Evolutionary conservation across 164 flowering plant species (phyloP), one percentile per base, ranked within the genome.

Genomic region (Annona squamosa): DNA sequence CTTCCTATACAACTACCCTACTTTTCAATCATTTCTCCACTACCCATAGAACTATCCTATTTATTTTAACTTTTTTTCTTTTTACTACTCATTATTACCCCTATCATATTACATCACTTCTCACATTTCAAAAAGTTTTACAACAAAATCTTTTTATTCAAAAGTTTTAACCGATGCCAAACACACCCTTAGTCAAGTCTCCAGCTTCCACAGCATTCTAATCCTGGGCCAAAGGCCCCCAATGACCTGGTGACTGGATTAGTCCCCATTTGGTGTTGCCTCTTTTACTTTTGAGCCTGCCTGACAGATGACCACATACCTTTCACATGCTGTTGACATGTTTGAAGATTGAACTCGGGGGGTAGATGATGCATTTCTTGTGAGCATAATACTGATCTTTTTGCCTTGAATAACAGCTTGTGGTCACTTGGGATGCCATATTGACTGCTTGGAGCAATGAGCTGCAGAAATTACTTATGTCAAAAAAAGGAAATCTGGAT

Each of bases 361-460:
- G 13, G 10, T 52, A 52, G 59, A 16, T 16, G 13, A 3, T 16
- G 13, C 59, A 52, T 52, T 52, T 52, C 59, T 52, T 52, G 2
- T 52, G 10, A 9, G 1, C 13, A 13, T 52, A 52, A 52, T 10
- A 52, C 13, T 2, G 13, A 52, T 16, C 59, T 16, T 52, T 10
- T 52, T 52, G 59, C 59, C 13, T 16, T 52, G 59, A 9, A 5
- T 85, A 71, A 82, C 96, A 95, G 99, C 87, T 93, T 75, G 92
- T 95, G 84, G 86, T 95, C 76, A 92, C 99, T 65, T 95, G 97
- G 98, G 89, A 85, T 84, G 91, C 92, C 77, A 87, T 95, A 79
- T 89, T 85, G 79, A 81, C 80, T 84, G 87, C 89, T 73, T 85
- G 79, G 84, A 76, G 81, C 74, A 84, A 82, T 77, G 76, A 79